Percentiles rank a stretch among this genome's conserved stretches.
Evolutionary conservation across 768 basidiomycete genomes (phyloP).

Genomic region (Boletus rubroflammeus): DNA sequence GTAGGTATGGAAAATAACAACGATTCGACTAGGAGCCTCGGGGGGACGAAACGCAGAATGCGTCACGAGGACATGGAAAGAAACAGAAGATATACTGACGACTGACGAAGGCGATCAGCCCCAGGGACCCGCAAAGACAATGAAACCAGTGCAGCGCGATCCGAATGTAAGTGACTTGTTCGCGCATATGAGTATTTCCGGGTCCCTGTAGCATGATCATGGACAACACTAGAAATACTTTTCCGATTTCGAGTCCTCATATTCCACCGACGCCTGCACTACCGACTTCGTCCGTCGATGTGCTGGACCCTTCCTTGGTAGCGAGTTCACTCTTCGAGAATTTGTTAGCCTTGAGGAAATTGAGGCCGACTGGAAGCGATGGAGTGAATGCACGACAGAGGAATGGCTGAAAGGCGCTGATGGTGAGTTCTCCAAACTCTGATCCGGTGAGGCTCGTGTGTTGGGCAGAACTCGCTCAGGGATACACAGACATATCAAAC

Average conservation of each 20-base stretch:
- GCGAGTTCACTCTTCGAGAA: conserved; percentile 18
- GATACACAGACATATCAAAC: conserved; percentile 18
- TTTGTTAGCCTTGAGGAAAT: conserved; percentile 23
- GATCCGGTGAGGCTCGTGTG: background rate
- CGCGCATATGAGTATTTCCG: background rate
- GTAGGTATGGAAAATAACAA: background rate
- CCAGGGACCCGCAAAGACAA: conserved; percentile 16
- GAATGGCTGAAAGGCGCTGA: conserved; percentile 32
- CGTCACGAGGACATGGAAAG: conserved; percentile 13
- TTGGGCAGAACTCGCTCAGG: conserved; percentile 18
- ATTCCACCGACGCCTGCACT: conserved; percentile 15
- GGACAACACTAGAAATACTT: conserved; percentile 16
- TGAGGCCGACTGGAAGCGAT: conserved; percentile 22
- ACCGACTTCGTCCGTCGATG: background rate
- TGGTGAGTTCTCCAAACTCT: conserved; percentile 13
- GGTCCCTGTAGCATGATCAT: background rate
- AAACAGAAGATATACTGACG: conserved; percentile 2
- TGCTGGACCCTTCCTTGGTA: conserved; percentile 5
- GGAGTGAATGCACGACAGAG: conserved; percentile 28
- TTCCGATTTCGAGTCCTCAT: conserved; percentile 21
- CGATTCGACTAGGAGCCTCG: background rate
- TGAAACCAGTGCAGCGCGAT: conserved; percentile 10
- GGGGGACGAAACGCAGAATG: conserved; percentile 14
- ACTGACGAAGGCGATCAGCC: background rate
- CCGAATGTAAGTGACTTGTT: conserved; percentile 17